Evolutionary conservation across 2,329 filamentous ascomycete genomes (phyloP).

Genomic region (Mariannaea sp.): DNA sequence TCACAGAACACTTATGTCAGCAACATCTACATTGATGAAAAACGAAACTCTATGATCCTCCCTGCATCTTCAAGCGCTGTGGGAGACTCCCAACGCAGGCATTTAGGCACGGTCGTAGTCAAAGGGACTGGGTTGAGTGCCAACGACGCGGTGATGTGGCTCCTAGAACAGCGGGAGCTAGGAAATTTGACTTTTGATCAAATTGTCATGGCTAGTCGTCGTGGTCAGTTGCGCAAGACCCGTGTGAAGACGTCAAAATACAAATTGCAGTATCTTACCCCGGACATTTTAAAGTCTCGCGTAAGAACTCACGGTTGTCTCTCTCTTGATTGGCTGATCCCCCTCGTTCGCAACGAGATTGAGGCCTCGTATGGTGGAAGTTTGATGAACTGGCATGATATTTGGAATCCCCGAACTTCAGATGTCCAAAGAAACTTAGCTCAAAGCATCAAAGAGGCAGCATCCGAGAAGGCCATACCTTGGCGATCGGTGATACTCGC

Average conservation of each 20-base stretch:
- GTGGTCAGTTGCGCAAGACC: constrained; percentile 1
- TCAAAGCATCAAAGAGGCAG: neutral
- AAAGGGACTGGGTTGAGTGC: neutral
- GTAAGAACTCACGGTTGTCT: neutral
- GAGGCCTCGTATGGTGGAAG: neutral
- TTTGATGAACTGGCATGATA: neutral
- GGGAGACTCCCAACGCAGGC: neutral
- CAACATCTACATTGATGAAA: neutral
- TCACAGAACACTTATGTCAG: neutral
- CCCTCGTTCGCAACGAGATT: constrained; percentile 1
- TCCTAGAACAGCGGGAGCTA: neutral
- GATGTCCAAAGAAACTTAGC: neutral
- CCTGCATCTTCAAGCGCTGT: too few species aligned
- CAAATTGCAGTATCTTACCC: neutral
- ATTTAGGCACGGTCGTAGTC: neutral
- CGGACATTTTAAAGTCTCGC: neutral
- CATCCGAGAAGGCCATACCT: neutral
- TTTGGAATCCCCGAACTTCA: neutral
- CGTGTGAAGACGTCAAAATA: neutral
- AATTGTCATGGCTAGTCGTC: constrained; percentile 2
- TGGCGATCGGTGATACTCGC: neutral
- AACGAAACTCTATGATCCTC: neutral
- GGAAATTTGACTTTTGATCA: neutral
- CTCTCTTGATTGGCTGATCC: neutral
- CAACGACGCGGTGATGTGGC: neutral